Base-by-base conservation (phyloP, 768 basidiomycete species). In the Trichaptum fuscoviolaceum region DNA sequence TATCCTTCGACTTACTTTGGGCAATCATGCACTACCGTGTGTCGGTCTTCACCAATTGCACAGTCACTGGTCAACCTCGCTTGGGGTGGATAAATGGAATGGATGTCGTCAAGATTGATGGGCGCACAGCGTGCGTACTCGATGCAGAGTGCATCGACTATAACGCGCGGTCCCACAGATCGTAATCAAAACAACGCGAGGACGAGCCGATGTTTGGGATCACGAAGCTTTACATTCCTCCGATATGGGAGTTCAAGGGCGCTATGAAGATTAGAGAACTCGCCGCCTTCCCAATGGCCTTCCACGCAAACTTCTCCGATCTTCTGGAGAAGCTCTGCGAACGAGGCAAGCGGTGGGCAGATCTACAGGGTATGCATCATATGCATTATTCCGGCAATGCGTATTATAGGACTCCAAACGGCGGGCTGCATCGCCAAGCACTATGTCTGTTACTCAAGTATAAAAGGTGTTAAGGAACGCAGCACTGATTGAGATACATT, bases 391-490 rank as follows among this genome's bases (percentile, higher is more conserved):
- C 25, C 7, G 70, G 68, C 7, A 62, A 63, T 17, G 27, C 67
- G 57, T 64, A 64, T 57, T 42, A 52, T 20, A 52, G 42, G 42
- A 52, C 42, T 71, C 70, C 1, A 75, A 75, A 61, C 65, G 79
- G 75, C 64, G 66, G 79, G 75, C 64, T 52, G 42, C 42, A 52
- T 72, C 34, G 62, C 81, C 63, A 84, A 82, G 68, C 84, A 85
- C 65, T 84, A 82, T 66, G 85, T 87, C 58, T 66, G 66, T 68
- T 64, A 3, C 30, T 30, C 30, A 30, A 2, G 8, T 30, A 30
- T 30, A 30, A 3, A 3, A 3, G 2, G 30, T 8, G 30, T 30
- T 30, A 8, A 30, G 30, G 30, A 8, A 8, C 30, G 8, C 30
- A 27, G n/a, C n/a, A 24, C 36, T 36, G 58, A 35, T 60, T 25